Evolutionary conservation across 2,329 filamentous ascomycete genomes (phyloP).

Genomic region (Magnaporthiopsis rhizophila): DNA sequence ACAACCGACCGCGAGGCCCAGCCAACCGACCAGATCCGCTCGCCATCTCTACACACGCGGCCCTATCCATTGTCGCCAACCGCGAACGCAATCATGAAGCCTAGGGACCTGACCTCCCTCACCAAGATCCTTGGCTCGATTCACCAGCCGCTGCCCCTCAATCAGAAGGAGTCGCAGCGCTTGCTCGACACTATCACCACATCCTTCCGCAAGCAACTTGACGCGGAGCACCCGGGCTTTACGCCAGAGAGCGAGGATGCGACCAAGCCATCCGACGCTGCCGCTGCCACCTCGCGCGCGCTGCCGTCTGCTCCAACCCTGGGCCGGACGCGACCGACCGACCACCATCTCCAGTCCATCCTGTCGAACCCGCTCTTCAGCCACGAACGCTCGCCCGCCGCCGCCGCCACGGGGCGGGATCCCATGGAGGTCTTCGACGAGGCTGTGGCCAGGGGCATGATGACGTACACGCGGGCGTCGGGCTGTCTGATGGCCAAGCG

Average conservation of each 20-base stretch:
- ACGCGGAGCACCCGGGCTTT: conserved; percentile 32
- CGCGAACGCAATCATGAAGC: conserved; percentile 20
- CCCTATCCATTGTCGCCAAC: neutral
- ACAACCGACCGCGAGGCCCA: neutral
- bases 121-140: conserved; percentile 34
- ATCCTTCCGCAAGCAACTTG: conserved; percentile 51
- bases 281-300: conserved; percentile 8
- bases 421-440: conserved; percentile 49
- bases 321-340: conserved; percentile 25
- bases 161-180: conserved; percentile 41
- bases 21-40: neutral
- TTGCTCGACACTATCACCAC: conserved; percentile 48
- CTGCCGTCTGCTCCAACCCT: conserved; percentile 9
- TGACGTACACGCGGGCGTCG: conserved; percentile 44
- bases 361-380: conserved; percentile 50
- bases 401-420: conserved; percentile 21
- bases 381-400: conserved; percentile 18
- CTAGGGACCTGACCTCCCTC: conserved; percentile 28
- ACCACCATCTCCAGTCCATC: conserved; percentile 46
- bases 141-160: conserved; percentile 46
- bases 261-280: neutral
- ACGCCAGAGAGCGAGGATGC: too few species aligned
- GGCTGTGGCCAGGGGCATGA: conserved; percentile 46
- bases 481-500: conserved; percentile 44
- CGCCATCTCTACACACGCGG: neutral